Percentiles rank a stretch among this genome's conserved stretches.
Evolutionary conservation across 192 early-diverging fungal genomes (phyloP).

Genomic region (Coemansia furcata): DNA sequence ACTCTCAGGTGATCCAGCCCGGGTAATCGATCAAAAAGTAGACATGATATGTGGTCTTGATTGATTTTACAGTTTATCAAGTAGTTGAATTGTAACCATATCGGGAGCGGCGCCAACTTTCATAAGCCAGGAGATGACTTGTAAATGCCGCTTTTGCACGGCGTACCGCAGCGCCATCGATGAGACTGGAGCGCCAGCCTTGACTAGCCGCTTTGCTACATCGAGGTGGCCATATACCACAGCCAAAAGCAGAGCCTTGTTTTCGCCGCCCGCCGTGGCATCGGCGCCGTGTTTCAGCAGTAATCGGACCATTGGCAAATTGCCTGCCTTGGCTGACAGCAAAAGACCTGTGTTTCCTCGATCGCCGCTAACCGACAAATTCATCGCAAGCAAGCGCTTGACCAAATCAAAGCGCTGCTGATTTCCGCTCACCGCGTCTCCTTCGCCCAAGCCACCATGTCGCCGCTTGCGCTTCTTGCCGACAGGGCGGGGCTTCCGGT

Average conservation of each 20-base stretch:
- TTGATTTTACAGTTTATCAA: slow-evolving; percentile 17
- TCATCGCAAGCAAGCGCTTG: slow-evolving; percentile 23
- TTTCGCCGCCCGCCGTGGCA: slow-evolving; percentile 26
- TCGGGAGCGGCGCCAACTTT: slow-evolving; percentile 45
- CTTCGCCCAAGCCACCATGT: background rate
- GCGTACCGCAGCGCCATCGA: slow-evolving; percentile 48
- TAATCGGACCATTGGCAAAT: slow-evolving; percentile 34
- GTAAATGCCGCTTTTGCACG: slow-evolving; percentile 37
- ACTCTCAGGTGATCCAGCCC: background rate
- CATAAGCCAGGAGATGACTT: slow-evolving; percentile 35
- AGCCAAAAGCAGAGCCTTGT: slow-evolving; percentile 48
- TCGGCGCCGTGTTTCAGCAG: slow-evolving; percentile 42
- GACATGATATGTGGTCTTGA: too few species aligned
- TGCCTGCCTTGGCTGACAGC: slow-evolving; percentile 41
- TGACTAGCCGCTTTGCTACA: slow-evolving; percentile 39
- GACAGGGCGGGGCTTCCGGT: slow-evolving; percentile 4
- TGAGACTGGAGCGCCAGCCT: slow-evolving; percentile 37
- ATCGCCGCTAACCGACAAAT: slow-evolving; percentile 24
- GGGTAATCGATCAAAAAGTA: background rate
- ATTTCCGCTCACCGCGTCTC: slow-evolving; percentile 6
- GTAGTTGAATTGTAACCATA: slow-evolving; percentile 42
- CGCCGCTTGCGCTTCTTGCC: slow-evolving; percentile 19
- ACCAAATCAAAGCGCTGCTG: slow-evolving; percentile 40
- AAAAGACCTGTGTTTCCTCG: slow-evolving; percentile 32
- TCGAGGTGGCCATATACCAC: slow-evolving; percentile 44